A percentile compares a stretch with the other conserved stretches of the same genome.
Evolutionary conservation across 257 asterid species (phyloP).

Genomic region (Primulina eburnea): DNA sequence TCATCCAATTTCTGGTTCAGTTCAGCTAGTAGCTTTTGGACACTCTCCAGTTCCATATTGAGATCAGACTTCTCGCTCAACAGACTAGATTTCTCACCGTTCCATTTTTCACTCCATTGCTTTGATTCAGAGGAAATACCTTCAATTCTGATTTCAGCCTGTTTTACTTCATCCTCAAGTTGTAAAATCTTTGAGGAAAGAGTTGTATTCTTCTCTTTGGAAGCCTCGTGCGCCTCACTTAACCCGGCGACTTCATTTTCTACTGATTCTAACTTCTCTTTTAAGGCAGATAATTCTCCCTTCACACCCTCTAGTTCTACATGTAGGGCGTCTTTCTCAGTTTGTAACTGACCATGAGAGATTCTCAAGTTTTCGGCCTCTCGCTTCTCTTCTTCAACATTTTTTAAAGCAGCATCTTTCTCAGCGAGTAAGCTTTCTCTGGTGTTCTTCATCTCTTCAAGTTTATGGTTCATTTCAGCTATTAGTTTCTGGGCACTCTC

Average conservation of each 20-base stretch:
- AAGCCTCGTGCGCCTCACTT: conserved; percentile 26
- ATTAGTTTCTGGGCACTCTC: conserved; percentile 41
- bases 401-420: conserved; percentile 39
- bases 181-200: conserved; percentile 34
- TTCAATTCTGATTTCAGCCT: conserved; percentile 43
- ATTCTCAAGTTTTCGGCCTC: conserved; percentile 38
- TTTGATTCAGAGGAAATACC: conserved; percentile 40
- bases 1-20: not conserved
- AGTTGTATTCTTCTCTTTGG: conserved; percentile 37
- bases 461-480: conserved; percentile 51
- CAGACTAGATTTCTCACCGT: not conserved
- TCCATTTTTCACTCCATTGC: conserved; percentile 33
- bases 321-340: conserved; percentile 42
- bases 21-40: not conserved
- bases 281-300: conserved; percentile 33
- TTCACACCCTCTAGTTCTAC: conserved; percentile 44
- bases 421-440: conserved; percentile 29
- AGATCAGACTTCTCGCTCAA: not conserved
- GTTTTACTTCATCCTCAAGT: conserved; percentile 37
- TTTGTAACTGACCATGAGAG: conserved; percentile 30
- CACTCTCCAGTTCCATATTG: not conserved
- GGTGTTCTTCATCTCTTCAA: conserved; percentile 39
- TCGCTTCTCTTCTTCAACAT: conserved; percentile 44
- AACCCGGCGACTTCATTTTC: conserved; percentile 41
- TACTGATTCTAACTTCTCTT: conserved; percentile 37